Base-by-base conservation (phyloP, 371 early-diverging fungal genomes). In the Syncephalis fuscata region DNA sequence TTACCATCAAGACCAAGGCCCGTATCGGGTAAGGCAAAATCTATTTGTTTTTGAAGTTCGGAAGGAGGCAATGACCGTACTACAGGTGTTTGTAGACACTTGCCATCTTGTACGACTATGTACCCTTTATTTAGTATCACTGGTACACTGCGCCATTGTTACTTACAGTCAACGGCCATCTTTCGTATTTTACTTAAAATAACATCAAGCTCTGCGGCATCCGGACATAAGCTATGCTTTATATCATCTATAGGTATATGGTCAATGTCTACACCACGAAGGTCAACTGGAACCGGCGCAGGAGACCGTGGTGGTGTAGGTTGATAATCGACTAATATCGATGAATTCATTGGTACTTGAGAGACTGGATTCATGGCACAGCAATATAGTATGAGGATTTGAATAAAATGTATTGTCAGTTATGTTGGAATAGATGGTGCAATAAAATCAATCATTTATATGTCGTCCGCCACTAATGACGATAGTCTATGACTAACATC, bases 1-100 rank as follows among this genome's bases (percentile, higher is more conserved):
- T 19, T 41, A 19, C 74, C 76, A 46, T 76, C 66, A 17, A 66
- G 49, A 20, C 73, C 73, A 7, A 66, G 51, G 8, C 76, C 78
- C 0, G 53, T 27, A 9, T 64, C 61, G 1, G 74, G 66, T 22
- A 78, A 43, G 7, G 56, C 51, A 14, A 76, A 64, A 54, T 78
- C 74, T 45, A 77, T 61, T 2, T 59, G 46, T 45, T 64, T 59
- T 39, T 67, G 69, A 3, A 78, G 52, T 22, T 73, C 72, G 19
- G 66, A 51, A 0, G 75, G 76, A n/a, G 61, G 47, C 45, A 53
- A 52, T 49, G 64, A 64, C 1, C 70, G 50, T n/a, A 77, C 67
- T 1, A 78, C 68, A 36, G 51, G 56, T 3, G 53, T 54, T 1
- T 56, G 55, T 41, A 21, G 41, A 5, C 15, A 15, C 15, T 41